phyloP scores from a whole-genome alignment of 768 basidiomycete genomes.

The Phylloporus arenicola region DNA sequence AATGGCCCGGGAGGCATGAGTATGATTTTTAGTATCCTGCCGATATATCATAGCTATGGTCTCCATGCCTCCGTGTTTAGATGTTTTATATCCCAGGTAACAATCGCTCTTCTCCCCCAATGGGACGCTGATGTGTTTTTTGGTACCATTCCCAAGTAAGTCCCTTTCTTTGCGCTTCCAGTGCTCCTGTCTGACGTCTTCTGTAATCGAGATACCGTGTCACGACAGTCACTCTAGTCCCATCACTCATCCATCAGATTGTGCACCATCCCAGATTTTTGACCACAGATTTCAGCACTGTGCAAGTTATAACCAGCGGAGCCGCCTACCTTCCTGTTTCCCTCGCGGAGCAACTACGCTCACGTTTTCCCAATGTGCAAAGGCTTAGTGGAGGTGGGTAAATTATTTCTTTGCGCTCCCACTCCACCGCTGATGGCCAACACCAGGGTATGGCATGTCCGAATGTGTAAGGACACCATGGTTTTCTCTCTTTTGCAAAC shows the following conservation, averaged over 20 bases:
- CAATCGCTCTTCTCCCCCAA: slow-evolving; percentile 45
- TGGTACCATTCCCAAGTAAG: slow-evolving; percentile 54
- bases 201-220: slow-evolving; percentile 45
- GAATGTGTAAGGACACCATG: no score
- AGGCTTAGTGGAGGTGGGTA: slow-evolving; percentile 43
- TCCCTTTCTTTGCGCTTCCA: neutral
- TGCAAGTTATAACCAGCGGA: slow-evolving; percentile 43
- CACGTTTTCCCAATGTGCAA: slow-evolving; percentile 31
- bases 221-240: slow-evolving; percentile 47
- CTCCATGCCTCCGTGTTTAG: slow-evolving; percentile 51
- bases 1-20: slow-evolving; percentile 42
- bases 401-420: neutral
- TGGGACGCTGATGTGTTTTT: slow-evolving; percentile 56
- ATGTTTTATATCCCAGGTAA: slow-evolving; percentile 39
- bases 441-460: no score
- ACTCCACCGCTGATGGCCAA: no score
- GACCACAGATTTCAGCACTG: slow-evolving; percentile 48
- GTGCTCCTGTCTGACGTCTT: neutral
- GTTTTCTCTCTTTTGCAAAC: no score
- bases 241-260: slow-evolving; percentile 62
- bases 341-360: slow-evolving; percentile 40
- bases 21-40: slow-evolving; percentile 52
- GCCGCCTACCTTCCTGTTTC: slow-evolving; percentile 65
- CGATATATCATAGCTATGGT: slow-evolving; percentile 64
- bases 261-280: slow-evolving; percentile 46